Conservation (phyloP, 768 basidiomycete genomes). For the Leccinum subtestaceum region DNA sequence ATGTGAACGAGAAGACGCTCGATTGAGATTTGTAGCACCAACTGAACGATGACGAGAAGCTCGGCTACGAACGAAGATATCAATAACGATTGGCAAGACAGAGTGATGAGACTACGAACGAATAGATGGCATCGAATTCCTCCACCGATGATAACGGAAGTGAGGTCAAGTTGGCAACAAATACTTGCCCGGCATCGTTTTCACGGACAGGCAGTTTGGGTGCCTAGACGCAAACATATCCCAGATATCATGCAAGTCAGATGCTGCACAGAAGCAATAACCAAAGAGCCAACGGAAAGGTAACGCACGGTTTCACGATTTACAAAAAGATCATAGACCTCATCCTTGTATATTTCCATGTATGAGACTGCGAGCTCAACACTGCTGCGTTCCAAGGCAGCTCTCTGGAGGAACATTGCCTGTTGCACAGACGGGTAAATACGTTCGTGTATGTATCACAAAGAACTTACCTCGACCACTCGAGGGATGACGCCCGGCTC, state of each 20-base stretch:
- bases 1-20: constrained; percentile 83
- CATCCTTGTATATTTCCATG: constrained; percentile 91
- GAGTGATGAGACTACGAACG: constrained; percentile 34
- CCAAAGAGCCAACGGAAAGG: neutral
- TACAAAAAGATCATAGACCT: constrained; percentile 84
- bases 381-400: constrained; percentile 37
- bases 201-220: constrained; percentile 56
- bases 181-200: constrained; percentile 49
- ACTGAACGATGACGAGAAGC: constrained; percentile 79
- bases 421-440: constrained; percentile 20
- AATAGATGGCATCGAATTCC: constrained; percentile 49
- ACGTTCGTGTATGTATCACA: neutral
- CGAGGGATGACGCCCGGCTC: constrained; percentile 87
- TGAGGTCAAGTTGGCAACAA: constrained; percentile 50
- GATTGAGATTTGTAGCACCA: constrained; percentile 83
- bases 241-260: neutral
- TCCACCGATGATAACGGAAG: constrained; percentile 37
- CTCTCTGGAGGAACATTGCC: constrained; percentile 58
- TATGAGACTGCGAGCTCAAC: constrained; percentile 63
- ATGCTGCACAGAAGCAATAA: neutral
- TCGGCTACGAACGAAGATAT: constrained; percentile 38
- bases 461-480: constrained; percentile 57
- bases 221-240: constrained; percentile 32
- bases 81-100: neutral
- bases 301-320: constrained; percentile 59